phyloP scores from a whole-genome alignment of 441 rosid genomes.

The Euphorbia celastroides region DNA sequence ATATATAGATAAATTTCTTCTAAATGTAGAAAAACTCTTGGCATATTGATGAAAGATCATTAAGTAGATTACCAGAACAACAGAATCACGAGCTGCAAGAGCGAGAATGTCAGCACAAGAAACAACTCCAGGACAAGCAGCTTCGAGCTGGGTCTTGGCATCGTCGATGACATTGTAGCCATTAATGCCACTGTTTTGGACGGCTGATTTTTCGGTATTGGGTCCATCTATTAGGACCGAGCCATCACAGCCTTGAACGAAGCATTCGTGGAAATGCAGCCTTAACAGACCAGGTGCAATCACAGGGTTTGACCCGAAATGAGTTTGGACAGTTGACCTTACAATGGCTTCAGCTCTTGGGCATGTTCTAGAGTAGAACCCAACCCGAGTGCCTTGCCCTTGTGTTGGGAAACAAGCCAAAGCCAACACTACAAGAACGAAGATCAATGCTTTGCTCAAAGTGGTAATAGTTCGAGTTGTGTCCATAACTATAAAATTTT shows the following conservation, averaged over 20 bases:
- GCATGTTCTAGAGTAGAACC: conserved; percentile 30
- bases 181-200: conserved; percentile 25
- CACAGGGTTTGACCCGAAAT: conserved; percentile 22
- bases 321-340: conserved; percentile 29
- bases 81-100: conserved; percentile 44
- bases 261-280: conserved; percentile 53
- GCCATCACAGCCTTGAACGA: conserved; percentile 20
- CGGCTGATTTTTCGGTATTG: conserved; percentile 5
- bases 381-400: conserved; percentile 27
- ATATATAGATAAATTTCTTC: too few relatives aligned
- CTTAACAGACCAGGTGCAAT: conserved; percentile 47
- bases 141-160: conserved; percentile 35
- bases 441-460: too few relatives aligned
- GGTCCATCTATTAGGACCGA: conserved; percentile 1
- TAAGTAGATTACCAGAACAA: conserved; percentile 17
- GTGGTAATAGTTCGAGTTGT: too few relatives aligned
- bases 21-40: too few relatives aligned
- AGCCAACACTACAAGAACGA: too few relatives aligned
- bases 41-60: too few relatives aligned
- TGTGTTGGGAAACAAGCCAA: too few relatives aligned
- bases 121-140: conserved; percentile 30
- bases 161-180: conserved; percentile 45
- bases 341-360: conserved; percentile 36
- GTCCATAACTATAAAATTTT: too few relatives aligned
- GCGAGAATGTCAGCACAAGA: conserved; percentile 52